These are phyloP conservation scores for Penicillium mononematosum DNA, from an alignment of 495 filamentous ascomycete species.

Conservation along the genomic window DNA sequence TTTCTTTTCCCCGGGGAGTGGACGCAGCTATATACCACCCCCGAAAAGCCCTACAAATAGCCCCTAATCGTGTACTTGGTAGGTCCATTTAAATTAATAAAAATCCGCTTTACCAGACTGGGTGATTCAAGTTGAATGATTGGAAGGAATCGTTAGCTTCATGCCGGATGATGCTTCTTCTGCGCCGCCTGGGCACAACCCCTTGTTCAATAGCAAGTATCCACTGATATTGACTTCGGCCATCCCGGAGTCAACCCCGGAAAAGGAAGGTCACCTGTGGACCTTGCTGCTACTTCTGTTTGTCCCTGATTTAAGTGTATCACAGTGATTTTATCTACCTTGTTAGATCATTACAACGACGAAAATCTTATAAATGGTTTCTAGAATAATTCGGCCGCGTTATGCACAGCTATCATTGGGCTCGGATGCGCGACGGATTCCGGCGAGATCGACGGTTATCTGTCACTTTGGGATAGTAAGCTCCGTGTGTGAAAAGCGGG, in stretches of 20 bases:
- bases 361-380: background rate
- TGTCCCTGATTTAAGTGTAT: background rate
- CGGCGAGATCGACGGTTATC: conserved; percentile 9
- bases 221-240: conserved; percentile 19
- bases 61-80: background rate
- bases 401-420: background rate
- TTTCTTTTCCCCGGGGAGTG: background rate
- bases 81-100: background rate
- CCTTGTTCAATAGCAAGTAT: conserved; percentile 6
- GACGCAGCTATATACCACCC: background rate
- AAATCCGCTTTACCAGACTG: background rate
- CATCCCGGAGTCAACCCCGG: conserved; percentile 15
- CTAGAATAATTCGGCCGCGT: background rate
- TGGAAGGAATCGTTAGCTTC: background rate
- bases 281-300: background rate
- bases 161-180: conserved; percentile 17
- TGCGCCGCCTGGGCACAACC: conserved; percentile 6
- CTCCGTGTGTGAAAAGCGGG: background rate
- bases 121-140: background rate
- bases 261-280: conserved; percentile 7
- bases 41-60: background rate
- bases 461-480: background rate
- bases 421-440: conserved; percentile 13
- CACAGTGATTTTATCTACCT: background rate
- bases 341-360: background rate